Evolutionary conservation across 2,329 filamentous ascomycete species (phyloP).

Genomic region (Furcasterigmium sp.): DNA sequence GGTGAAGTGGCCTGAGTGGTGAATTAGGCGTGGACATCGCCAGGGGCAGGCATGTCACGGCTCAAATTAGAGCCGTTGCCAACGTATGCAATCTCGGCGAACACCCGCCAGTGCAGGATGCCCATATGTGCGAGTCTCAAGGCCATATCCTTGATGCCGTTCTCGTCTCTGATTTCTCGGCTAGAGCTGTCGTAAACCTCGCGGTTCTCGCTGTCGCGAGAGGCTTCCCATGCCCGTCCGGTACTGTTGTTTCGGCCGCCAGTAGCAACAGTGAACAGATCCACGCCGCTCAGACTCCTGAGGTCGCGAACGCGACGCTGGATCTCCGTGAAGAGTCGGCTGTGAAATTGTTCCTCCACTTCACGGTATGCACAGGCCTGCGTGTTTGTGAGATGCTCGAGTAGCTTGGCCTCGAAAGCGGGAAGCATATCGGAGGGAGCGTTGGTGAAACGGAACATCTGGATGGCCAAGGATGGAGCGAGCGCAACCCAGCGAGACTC

Average conservation of each 20-base stretch:
- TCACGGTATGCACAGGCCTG: constrained; percentile 39
- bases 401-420: constrained; percentile 44
- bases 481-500: constrained; percentile 47
- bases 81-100: constrained; percentile 69
- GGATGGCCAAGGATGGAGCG: constrained; percentile 47
- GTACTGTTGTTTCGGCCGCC: constrained; percentile 38
- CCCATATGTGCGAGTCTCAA: constrained; percentile 77
- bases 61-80: constrained; percentile 10
- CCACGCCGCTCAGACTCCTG: constrained; percentile 45
- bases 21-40: not conserved
- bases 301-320: constrained; percentile 46
- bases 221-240: constrained; percentile 26
- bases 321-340: constrained; percentile 42
- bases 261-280: constrained; percentile 50
- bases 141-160: constrained; percentile 61
- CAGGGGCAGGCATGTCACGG: not conserved
- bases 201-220: constrained; percentile 19
- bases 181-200: constrained; percentile 20
- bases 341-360: constrained; percentile 44
- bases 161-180: constrained; percentile 44
- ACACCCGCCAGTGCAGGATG: constrained; percentile 85
- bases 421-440: constrained; percentile 42
- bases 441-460: constrained; percentile 53
- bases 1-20: not conserved
- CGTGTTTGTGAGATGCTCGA: constrained; percentile 35